These are phyloP conservation scores for Apiospora malaysiana DNA, from an alignment of 2,329 filamentous ascomycete species.

Conservation along the genomic window DNA sequence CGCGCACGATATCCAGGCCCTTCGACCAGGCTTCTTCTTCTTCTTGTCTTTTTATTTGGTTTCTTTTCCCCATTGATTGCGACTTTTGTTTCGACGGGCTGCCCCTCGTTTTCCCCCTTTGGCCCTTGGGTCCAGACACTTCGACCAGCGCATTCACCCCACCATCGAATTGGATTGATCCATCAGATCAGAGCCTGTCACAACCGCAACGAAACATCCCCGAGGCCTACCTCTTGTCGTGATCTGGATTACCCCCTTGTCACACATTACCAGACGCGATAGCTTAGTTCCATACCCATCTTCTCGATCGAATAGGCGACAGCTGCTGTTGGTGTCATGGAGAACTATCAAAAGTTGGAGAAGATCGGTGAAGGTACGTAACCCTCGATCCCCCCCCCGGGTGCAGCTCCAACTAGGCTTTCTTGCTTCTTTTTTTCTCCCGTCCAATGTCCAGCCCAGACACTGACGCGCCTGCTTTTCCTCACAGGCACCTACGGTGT, in stretches of 20 bases:
- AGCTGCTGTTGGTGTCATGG: slow-evolving; percentile 60
- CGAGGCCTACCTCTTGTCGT: not conserved
- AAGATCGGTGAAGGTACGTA: slow-evolving; percentile 90
- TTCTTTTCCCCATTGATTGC: not conserved
- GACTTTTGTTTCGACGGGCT: slow-evolving; percentile 6
- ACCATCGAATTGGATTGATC: not conserved
- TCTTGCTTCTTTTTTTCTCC: not conserved
- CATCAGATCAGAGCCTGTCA: slow-evolving; percentile 7
- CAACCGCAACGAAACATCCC: slow-evolving; percentile 9
- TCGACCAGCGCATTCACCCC: not conserved
- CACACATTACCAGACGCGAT: not conserved
- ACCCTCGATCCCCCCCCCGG: not conserved
- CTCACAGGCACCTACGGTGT: slow-evolving; percentile 85
- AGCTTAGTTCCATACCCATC: not conserved
- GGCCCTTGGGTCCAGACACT: not conserved
- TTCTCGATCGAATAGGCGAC: slow-evolving; percentile 24
- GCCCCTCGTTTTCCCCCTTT: slow-evolving; percentile 16
- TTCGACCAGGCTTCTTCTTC: slow-evolving; percentile 10
- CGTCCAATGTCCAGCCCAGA: slow-evolving; percentile 6
- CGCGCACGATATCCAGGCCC: slow-evolving; percentile 3
- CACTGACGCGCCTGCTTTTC: slow-evolving; percentile 6
- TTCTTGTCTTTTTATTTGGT: not conserved
- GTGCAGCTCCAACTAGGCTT: not conserved
- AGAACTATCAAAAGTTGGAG: slow-evolving; percentile 96
- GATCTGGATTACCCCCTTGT: not conserved